These are phyloP conservation scores for Rhinocladiella mackenziei DNA, from an alignment of 2,329 filamentous ascomycete species.

Conservation along the genomic window DNA sequence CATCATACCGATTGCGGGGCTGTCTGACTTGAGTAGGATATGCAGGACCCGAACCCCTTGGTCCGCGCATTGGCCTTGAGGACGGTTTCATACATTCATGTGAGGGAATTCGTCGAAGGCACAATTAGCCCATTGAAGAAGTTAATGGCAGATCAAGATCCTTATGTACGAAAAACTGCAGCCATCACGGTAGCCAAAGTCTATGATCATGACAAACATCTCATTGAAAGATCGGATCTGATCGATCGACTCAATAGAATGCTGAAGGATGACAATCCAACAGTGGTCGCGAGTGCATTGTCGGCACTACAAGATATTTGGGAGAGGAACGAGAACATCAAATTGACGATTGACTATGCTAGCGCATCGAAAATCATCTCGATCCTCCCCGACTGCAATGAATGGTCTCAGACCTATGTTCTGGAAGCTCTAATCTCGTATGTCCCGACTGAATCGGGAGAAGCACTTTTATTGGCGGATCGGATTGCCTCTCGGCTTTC, in stretches of 20 bases:
- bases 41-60: constrained; percentile 87
- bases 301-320: constrained; percentile 95
- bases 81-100: constrained; percentile 96
- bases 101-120: constrained; percentile 89
- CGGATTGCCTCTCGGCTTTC: constrained; percentile 92
- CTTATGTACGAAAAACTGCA: constrained; percentile 95
- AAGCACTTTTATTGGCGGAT: constrained; percentile 86
- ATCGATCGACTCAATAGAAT: constrained; percentile 88
- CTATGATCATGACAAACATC: constrained; percentile 88
- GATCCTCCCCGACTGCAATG: constrained; percentile 92
- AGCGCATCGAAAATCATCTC: constrained; percentile 98
- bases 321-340: constrained; percentile 96
- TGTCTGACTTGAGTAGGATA: constrained; percentile 57
- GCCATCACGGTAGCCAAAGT: constrained; percentile 95
- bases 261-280: constrained; percentile 92
- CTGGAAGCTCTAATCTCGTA: constrained; percentile 97
- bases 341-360: constrained; percentile 93
- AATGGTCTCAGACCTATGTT: constrained; percentile 97
- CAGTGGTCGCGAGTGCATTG: constrained; percentile 89
- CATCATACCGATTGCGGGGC: not conserved
- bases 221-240: constrained; percentile 85
- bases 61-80: constrained; percentile 87
- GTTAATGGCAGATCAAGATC: constrained; percentile 79
- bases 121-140: constrained; percentile 79
- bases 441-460: constrained; percentile 82